These are phyloP conservation scores for Plantago elongata DNA, from an alignment of 257 asterid genomes.

Conservation along the genomic window DNA sequence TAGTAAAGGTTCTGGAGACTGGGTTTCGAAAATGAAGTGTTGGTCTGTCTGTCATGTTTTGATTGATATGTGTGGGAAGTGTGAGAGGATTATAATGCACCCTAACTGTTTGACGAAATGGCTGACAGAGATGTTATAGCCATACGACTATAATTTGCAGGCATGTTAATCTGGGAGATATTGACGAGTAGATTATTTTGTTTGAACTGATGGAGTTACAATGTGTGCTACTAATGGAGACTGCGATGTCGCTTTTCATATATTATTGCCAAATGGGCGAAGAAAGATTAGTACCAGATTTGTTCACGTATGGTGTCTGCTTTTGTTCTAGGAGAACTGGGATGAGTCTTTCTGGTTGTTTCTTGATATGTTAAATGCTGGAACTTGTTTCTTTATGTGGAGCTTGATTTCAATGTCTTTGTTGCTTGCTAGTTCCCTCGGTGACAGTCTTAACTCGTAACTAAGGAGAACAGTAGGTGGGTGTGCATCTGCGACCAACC, in stretches of 20 bases:
- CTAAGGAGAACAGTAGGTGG: too few species aligned
- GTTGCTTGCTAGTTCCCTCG: slow-evolving; percentile 54
- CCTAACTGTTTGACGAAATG: slow-evolving; percentile 50
- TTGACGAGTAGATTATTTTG: slow-evolving; percentile 37
- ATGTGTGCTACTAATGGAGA: slow-evolving; percentile 43
- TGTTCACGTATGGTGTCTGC: slow-evolving; percentile 63
- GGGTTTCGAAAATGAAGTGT: slow-evolving; percentile 38
- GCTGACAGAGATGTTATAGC: slow-evolving; percentile 49
- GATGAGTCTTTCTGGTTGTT: slow-evolving; percentile 39
- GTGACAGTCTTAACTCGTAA: slow-evolving; percentile 18
- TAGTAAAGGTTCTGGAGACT: slow-evolving; percentile 22
- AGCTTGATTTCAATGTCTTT: slow-evolving; percentile 38
- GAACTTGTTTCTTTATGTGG: too few species aligned
- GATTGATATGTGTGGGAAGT: slow-evolving; percentile 47
- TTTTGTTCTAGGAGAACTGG: slow-evolving; percentile 40
- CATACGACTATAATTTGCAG: slow-evolving; percentile 61
- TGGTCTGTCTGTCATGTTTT: slow-evolving; percentile 39
- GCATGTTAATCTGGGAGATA: slow-evolving; percentile 37
- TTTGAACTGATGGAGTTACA: slow-evolving; percentile 46
- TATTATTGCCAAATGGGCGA: slow-evolving; percentile 40
- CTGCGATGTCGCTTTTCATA: slow-evolving; percentile 36
- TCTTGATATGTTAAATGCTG: slow-evolving; percentile 36
- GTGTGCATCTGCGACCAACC: too few species aligned
- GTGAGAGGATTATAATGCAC: slow-evolving; percentile 31
- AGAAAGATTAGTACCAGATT: slow-evolving; percentile 44